phyloP scores from a whole-genome alignment of 2,329 filamentous ascomycete genomes.

The Orbilia ellipsospora region DNA sequence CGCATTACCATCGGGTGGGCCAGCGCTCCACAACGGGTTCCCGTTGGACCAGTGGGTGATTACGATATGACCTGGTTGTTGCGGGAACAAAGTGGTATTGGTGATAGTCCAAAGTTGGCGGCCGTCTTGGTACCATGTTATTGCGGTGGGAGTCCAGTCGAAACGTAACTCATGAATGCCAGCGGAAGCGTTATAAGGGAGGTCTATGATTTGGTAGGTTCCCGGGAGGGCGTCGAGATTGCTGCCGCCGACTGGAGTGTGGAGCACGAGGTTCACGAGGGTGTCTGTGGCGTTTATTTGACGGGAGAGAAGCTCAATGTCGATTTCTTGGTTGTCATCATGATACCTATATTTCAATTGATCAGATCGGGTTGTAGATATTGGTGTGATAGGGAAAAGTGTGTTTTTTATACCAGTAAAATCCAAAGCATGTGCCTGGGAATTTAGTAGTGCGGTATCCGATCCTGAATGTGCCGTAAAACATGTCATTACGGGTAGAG shows the following conservation, averaged over 20 bases:
- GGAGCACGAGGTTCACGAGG: constrained; percentile 79
- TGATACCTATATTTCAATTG: constrained; percentile 63
- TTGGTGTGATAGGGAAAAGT: constrained; percentile 59
- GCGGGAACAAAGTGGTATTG: constrained; percentile 69
- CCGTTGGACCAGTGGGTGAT: constrained; percentile 84
- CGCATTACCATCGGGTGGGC: constrained; percentile 74
- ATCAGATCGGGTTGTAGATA: constrained; percentile 61
- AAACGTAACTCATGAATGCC: constrained; percentile 82
- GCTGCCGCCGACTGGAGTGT: constrained; percentile 71
- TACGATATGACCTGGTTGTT: constrained; percentile 72
- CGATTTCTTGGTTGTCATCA: constrained; percentile 82
- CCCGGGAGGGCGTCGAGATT: constrained; percentile 72
- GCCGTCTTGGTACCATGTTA: constrained; percentile 77
- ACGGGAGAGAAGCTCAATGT: constrained; percentile 80
- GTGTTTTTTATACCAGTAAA: constrained; percentile 71
- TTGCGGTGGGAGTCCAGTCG: constrained; percentile 73
- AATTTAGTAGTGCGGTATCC: constrained; percentile 73
- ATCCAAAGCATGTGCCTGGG: constrained; percentile 78
- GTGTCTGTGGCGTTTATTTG: constrained; percentile 68
- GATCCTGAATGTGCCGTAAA: constrained; percentile 77
- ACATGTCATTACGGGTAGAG: constrained; percentile 70
- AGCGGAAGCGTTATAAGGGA: constrained; percentile 74
- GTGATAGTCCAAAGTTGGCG: constrained; percentile 69
- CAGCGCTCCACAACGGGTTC: constrained; percentile 75
- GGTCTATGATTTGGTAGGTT: constrained; percentile 69